A percentile compares a stretch with the other conserved stretches of the same genome.
Evolutionary conservation across 352 stramenopile species (phyloP).

Genomic region (Globisporangium acanthophoron): DNA sequence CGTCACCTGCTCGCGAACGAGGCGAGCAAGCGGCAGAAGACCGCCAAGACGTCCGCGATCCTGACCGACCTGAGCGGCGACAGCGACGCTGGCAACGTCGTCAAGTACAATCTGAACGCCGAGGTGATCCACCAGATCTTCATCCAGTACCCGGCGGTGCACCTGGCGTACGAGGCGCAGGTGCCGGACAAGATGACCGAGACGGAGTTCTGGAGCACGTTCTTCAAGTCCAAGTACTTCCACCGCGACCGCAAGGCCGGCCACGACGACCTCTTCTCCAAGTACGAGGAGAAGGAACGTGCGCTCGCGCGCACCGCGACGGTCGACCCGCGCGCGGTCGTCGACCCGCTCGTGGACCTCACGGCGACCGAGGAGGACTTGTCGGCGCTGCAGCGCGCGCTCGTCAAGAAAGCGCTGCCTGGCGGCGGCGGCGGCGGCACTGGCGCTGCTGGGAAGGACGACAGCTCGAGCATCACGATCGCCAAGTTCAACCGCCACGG

Average conservation of each 20-base stretch:
- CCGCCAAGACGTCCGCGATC: slow-evolving; percentile 78
- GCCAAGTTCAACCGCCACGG: slow-evolving; percentile 85
- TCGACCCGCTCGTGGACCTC: slow-evolving; percentile 77
- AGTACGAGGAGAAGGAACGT: slow-evolving; percentile 77
- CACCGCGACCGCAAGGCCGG: slow-evolving; percentile 77
- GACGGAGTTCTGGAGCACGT: slow-evolving; percentile 84
- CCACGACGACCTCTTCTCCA: slow-evolving; percentile 83
- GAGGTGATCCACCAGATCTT: slow-evolving; percentile 90
- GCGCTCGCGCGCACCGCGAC: slow-evolving; percentile 34
- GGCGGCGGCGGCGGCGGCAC: background rate
- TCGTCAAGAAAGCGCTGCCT: slow-evolving; percentile 13
- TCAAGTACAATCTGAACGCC: slow-evolving; percentile 89
- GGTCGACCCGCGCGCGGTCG: slow-evolving; percentile 56
- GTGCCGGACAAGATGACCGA: slow-evolving; percentile 88
- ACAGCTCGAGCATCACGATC: slow-evolving; percentile 64
- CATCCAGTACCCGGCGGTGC: slow-evolving; percentile 83
- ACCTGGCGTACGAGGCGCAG: slow-evolving; percentile 79
- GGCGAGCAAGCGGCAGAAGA: slow-evolving; percentile 82
- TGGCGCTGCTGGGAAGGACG: slow-evolving; percentile 26
- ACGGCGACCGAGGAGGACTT: slow-evolving; percentile 64
- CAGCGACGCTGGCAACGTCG: slow-evolving; percentile 66
- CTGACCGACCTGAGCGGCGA: slow-evolving; percentile 72
- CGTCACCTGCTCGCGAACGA: slow-evolving; percentile 81
- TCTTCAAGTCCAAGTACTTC: slow-evolving; percentile 90
- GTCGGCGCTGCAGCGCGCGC: slow-evolving; percentile 27